phyloP scores from a whole-genome alignment of 805 yeast genomes.

The Scheffersomyces lignosus region DNA sequence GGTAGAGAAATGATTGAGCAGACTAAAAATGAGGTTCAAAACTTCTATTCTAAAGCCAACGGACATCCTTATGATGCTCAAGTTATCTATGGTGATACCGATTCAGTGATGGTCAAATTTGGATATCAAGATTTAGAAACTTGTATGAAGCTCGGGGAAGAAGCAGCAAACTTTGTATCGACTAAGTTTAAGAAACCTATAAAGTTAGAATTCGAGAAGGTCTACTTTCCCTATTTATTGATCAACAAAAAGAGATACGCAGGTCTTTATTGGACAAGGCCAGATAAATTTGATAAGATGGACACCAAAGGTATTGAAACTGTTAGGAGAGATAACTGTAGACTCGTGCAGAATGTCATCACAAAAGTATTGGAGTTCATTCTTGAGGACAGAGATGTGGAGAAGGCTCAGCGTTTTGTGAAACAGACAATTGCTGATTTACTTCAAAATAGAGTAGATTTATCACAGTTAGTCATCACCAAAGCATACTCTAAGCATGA shows the following conservation, averaged over 20 bases:
- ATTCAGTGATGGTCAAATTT: conserved; percentile 98
- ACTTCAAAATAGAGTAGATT: conserved; percentile 86
- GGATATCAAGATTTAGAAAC: conserved; percentile 78
- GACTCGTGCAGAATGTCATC: conserved; percentile 90
- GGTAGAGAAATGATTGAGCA: conserved; percentile 96
- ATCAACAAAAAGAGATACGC: conserved; percentile 97
- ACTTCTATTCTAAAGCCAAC: conserved; percentile 72
- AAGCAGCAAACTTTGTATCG: conserved; percentile 90
- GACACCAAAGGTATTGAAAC: conserved; percentile 99
- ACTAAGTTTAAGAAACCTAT: conserved; percentile 79
- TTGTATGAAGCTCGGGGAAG: conserved; percentile 90
- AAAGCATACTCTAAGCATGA: conserved; percentile 88
- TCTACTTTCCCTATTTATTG: conserved; percentile 88
- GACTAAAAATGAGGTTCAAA: conserved; percentile 84
- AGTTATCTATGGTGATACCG: conserved; percentile 98
- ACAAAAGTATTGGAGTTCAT: conserved; percentile 85
- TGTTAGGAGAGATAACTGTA: conserved; percentile 96
- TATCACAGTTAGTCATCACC: conserved; percentile 90
- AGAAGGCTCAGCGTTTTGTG: conserved; percentile 80
- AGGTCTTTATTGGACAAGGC: conserved; percentile 92
- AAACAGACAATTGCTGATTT: conserved; percentile 86
- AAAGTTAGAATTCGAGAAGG: conserved; percentile 94
- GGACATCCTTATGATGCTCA: conserved; percentile 84
- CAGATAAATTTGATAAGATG: conserved; percentile 92
- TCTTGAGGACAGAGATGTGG: conserved; percentile 82